Percentiles rank a stretch among this genome's conserved stretches.
These are phyloP conservation scores for Hypocreales sp. DNA, from an alignment of 2,329 filamentous ascomycete genomes.

Conservation along the genomic window DNA sequence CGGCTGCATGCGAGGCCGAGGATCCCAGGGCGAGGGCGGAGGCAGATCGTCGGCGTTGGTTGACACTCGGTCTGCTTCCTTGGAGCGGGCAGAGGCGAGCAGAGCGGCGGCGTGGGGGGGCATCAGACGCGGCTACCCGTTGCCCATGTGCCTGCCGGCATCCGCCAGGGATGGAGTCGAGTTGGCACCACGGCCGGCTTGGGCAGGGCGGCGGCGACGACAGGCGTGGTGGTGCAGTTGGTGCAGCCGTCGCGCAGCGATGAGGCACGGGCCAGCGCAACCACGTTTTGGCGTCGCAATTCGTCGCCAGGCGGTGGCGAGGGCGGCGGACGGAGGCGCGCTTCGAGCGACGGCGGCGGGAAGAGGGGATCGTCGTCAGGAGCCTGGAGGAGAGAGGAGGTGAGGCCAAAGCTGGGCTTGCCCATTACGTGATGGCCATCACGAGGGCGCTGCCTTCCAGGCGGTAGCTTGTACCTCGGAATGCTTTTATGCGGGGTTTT, in stretches of 20 bases:
- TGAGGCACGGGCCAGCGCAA: conserved; percentile 13
- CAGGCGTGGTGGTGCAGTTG: conserved; percentile 3
- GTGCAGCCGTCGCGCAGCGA: conserved; percentile 15
- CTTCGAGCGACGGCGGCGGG: too few relatives aligned
- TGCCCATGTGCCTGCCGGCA: conserved; percentile 7
- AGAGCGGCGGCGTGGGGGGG: conserved; percentile 1
- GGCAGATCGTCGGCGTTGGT: conserved; percentile 1
- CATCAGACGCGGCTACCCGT: conserved; percentile 10
- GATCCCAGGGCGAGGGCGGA: conserved; percentile 5
- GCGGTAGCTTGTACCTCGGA: too few relatives aligned
- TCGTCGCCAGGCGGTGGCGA: conserved; percentile 2
- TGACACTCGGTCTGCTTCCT: too few relatives aligned
- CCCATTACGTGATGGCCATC: too few relatives aligned
- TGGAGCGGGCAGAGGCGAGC: background rate
- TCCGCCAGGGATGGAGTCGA: conserved; percentile 4
- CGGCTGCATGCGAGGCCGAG: conserved; percentile 7
- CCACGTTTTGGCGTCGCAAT: conserved; percentile 1
- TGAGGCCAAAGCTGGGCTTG: too few relatives aligned
- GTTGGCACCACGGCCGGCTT: conserved; percentile 3
- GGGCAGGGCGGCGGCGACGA: conserved; percentile 3
- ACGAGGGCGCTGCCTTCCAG: too few relatives aligned
- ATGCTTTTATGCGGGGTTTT: too few relatives aligned
- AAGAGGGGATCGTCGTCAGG: too few relatives aligned
- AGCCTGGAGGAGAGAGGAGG: too few relatives aligned
- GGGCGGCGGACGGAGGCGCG: conserved; percentile 3